Evolutionary conservation across 148 eudicot species (phyloP).

Genomic region (Mesembryanthemum crystallinum): DNA sequence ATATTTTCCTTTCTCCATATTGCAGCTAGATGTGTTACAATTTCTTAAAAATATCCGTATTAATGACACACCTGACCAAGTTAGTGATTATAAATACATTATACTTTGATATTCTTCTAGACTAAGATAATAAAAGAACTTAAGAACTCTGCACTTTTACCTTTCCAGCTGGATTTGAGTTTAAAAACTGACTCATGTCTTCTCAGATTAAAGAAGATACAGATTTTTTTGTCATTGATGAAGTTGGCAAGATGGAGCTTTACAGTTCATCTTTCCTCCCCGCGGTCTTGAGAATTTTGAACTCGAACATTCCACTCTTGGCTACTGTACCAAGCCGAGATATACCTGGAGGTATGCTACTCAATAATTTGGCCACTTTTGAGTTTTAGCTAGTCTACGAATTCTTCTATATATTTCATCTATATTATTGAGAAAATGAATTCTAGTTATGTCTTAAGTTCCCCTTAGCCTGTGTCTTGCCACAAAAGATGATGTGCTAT

Average conservation of each 20-base stretch:
- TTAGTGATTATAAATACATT: neutral
- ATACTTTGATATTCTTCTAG: neutral
- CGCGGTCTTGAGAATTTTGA: constrained; percentile 70
- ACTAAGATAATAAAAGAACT: neutral
- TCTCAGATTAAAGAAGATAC: constrained; percentile 79
- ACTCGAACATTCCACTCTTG: constrained; percentile 72
- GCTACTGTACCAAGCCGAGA: constrained; percentile 86
- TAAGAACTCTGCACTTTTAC: neutral
- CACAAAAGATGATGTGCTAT: neutral
- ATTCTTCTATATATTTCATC: no score
- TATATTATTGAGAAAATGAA: no score
- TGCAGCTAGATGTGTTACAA: neutral
- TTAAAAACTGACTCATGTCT: constrained; percentile 1
- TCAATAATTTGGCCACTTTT: neutral
- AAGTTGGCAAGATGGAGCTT: constrained; percentile 95
- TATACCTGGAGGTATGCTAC: constrained; percentile 77
- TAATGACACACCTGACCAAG: neutral
- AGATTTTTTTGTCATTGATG: constrained; percentile 79
- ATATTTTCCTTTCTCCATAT: neutral
- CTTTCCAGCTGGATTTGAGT: neutral
- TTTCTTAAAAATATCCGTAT: neutral
- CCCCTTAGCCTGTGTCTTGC: neutral
- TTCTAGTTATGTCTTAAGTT: no score
- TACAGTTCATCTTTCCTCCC: constrained; percentile 83
- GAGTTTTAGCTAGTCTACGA: no score